phyloP scores from a whole-genome alignment of 495 filamentous ascomycete species.

The Talaromyces borbonicus region DNA sequence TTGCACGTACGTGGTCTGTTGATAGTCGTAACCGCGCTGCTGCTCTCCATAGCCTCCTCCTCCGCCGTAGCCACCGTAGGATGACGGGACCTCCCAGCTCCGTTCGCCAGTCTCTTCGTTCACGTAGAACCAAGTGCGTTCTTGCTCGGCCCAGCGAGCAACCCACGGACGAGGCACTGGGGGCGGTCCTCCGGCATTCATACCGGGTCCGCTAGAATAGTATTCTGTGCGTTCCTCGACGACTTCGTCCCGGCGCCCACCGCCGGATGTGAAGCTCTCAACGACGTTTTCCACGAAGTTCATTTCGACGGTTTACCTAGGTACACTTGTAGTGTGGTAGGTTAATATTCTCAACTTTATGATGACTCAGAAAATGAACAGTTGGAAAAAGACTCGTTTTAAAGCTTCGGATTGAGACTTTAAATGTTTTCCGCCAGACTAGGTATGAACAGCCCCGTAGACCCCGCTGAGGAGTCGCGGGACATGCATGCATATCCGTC shows the following conservation, averaged over 20 bases:
- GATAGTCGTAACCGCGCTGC: slow-evolving; percentile 11
- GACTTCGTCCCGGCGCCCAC: slow-evolving; percentile 8
- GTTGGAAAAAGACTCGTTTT: too few species aligned
- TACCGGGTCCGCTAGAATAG: slow-evolving; percentile 8
- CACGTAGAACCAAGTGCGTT: slow-evolving; percentile 45
- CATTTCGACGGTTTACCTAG: too few species aligned
- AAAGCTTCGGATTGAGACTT: too few species aligned
- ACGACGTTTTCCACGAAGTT: slow-evolving; percentile 31
- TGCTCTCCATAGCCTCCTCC: slow-evolving; percentile 12
- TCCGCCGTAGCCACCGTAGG: slow-evolving; percentile 12
- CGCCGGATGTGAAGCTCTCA: slow-evolving; percentile 13
- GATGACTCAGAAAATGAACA: too few species aligned
- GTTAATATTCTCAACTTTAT: too few species aligned
- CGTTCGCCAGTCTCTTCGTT: slow-evolving; percentile 44
- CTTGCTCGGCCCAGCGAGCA: slow-evolving; percentile 40
- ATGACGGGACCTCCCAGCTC: slow-evolving; percentile 44
- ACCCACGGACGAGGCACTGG: slow-evolving; percentile 44
- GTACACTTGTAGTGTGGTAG: too few species aligned
- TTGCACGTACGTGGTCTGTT: slow-evolving; percentile 9
- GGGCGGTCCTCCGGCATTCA: slow-evolving; percentile 34
- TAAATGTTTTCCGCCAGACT: too few species aligned
- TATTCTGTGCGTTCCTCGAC: slow-evolving; percentile 7
- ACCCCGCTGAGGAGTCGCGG: too few species aligned
- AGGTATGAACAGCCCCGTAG: too few species aligned
- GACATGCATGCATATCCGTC: too few species aligned